These are phyloP conservation scores for Cytospora mali DNA, from an alignment of 2,329 filamentous ascomycete genomes.

Conservation along the genomic window DNA sequence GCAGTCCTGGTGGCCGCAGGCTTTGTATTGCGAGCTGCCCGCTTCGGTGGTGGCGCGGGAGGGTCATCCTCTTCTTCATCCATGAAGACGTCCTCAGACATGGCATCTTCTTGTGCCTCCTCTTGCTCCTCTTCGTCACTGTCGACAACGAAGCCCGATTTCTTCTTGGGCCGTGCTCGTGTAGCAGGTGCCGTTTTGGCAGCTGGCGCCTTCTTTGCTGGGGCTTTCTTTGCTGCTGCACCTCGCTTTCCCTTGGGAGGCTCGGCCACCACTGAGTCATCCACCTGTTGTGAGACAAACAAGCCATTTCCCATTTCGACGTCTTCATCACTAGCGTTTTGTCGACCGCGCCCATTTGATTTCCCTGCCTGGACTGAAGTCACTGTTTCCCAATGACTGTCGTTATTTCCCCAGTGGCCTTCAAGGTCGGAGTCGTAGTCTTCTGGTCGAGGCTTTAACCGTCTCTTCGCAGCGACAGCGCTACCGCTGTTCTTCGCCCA, in stretches of 20 bases:
- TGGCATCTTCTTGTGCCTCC: slow-evolving; percentile 14
- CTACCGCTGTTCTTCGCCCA: slow-evolving; percentile 62
- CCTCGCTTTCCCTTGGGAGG: slow-evolving; percentile 35
- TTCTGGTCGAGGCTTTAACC: slow-evolving; percentile 74
- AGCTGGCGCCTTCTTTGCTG: slow-evolving; percentile 38
- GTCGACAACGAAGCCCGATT: slow-evolving; percentile 41
- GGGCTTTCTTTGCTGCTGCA: slow-evolving; percentile 35
- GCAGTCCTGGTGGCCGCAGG: slow-evolving; percentile 30
- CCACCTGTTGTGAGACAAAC: slow-evolving; percentile 30
- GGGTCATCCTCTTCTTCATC: slow-evolving; percentile 42
- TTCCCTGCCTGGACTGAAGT: not conserved
- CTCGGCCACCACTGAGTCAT: slow-evolving; percentile 48
- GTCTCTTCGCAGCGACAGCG: slow-evolving; percentile 52
- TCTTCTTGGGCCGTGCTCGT: slow-evolving; percentile 49
- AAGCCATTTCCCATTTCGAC: slow-evolving; percentile 51
- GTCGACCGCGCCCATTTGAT: slow-evolving; percentile 38
- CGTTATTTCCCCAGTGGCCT: slow-evolving; percentile 81
- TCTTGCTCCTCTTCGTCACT: slow-evolving; percentile 41
- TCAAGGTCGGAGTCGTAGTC: slow-evolving; percentile 90
- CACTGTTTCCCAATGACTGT: slow-evolving; percentile 58
- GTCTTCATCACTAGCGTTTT: slow-evolving; percentile 51
- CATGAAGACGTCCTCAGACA: slow-evolving; percentile 38
- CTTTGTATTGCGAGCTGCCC: slow-evolving; percentile 31
- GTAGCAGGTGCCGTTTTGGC: slow-evolving; percentile 43
- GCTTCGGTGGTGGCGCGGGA: slow-evolving; percentile 43